These are phyloP conservation scores for Phytophthora sansomeana DNA, from an alignment of 352 stramenopile genomes.

Conservation along the genomic window DNA sequence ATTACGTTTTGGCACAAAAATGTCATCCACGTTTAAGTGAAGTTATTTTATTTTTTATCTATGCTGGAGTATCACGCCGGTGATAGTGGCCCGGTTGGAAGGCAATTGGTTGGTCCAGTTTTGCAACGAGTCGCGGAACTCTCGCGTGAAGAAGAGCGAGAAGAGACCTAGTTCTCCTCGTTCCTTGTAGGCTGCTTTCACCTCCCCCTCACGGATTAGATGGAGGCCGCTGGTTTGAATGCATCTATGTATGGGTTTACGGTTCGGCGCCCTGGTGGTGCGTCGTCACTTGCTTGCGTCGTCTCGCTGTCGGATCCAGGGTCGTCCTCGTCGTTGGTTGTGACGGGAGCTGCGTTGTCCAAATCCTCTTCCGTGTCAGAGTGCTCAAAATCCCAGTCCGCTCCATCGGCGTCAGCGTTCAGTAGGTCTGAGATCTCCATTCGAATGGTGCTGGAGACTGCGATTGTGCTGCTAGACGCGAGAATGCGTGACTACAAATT, in stretches of 20 bases:
- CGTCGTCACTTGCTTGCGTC: too few relatives aligned
- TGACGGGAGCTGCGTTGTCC: not conserved
- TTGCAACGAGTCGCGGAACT: not conserved
- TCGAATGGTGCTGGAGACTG: too few relatives aligned
- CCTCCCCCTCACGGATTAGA: constrained; percentile 8
- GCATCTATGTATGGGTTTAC: constrained; percentile 3
- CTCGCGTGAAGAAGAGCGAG: constrained; percentile 2
- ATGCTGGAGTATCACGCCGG: too few relatives aligned
- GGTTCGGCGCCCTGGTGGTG: too few relatives aligned
- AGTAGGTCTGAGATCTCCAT: not conserved
- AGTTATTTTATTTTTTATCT: too few relatives aligned
- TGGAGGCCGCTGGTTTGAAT: constrained; percentile 5
- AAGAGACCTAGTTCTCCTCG: constrained; percentile 8
- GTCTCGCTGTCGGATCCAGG: too few relatives aligned
- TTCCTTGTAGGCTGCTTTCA: constrained; percentile 8
- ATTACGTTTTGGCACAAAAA: too few relatives aligned
- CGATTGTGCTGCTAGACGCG: too few relatives aligned
- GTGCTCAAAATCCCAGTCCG: not conserved
- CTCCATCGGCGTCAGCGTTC: not conserved
- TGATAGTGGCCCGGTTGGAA: too few relatives aligned
- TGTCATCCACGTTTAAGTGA: too few relatives aligned
- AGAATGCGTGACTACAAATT: too few relatives aligned
- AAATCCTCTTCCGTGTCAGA: not conserved
- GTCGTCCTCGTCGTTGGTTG: not conserved
- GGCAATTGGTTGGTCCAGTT: constrained; percentile 10